A percentile compares a stretch with the other conserved stretches of the same genome.
Evolutionary conservation across 2,329 filamentous ascomycete species (phyloP).

Genomic region (Podosphaera fusca): DNA sequence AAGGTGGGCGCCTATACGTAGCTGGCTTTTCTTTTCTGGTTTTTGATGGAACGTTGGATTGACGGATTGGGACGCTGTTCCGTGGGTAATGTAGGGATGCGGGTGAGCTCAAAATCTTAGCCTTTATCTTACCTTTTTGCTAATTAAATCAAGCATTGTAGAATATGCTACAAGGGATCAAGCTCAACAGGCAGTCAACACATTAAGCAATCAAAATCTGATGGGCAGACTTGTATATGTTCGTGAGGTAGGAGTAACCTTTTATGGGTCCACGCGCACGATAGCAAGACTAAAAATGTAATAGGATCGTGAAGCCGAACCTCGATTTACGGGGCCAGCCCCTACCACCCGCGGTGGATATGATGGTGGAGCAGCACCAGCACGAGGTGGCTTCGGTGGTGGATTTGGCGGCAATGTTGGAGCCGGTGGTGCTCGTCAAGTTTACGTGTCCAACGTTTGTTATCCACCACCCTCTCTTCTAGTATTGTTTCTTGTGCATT

Average conservation of each 20-base stretch:
- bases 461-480: constrained; percentile 16
- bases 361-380: constrained; percentile 18
- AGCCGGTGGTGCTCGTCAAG: constrained; percentile 53
- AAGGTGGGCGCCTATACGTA: constrained; percentile 96
- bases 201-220: constrained; percentile 95
- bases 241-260: constrained; percentile 47
- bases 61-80: constrained; percentile 92
- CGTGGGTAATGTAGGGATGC: constrained; percentile 93
- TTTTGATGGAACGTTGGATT: constrained; percentile 88
- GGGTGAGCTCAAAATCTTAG: constrained; percentile 43
- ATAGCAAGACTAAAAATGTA: neutral
- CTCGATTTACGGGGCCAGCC: constrained; percentile 69
- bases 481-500: constrained; percentile 14
- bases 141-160: constrained; percentile 54
- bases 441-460: constrained; percentile 97
- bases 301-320: constrained; percentile 92
- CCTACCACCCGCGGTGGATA: constrained; percentile 39
- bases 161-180: constrained; percentile 99
- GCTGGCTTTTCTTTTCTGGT: constrained; percentile 44
- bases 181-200: constrained; percentile 90
- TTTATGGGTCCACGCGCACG: too few species aligned
- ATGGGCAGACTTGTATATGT: constrained; percentile 98
- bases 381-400: constrained; percentile 28
- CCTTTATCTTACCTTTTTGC: neutral
- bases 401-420: constrained; percentile 21